phyloP scores from a whole-genome alignment of 768 basidiomycete genomes.

The Naganishia antarctica region DNA sequence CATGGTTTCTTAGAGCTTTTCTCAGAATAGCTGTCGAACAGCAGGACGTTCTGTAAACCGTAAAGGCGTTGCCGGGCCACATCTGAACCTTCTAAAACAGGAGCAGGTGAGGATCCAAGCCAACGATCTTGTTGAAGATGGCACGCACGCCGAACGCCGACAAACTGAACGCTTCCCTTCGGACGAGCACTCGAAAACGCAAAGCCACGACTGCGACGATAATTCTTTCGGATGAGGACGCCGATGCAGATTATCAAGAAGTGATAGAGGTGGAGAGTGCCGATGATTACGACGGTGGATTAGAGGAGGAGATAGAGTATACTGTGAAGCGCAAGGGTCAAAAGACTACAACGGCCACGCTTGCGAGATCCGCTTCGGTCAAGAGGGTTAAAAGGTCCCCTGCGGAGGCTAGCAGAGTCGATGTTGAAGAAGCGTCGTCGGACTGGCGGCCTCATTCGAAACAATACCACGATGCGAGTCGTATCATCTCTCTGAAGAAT shows the following conservation, averaged over 20 bases:
- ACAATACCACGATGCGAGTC: slow-evolving; percentile 33
- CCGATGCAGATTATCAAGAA: slow-evolving; percentile 1
- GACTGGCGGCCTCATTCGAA: slow-evolving; percentile 16
- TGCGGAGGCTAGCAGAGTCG: neutral
- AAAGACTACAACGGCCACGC: neutral
- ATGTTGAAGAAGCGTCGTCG: neutral
- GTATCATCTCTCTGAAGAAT: slow-evolving; percentile 32
- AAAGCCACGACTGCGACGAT: slow-evolving; percentile 7
- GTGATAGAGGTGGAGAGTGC: neutral
- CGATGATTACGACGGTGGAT: neutral
- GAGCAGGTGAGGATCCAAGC: neutral
- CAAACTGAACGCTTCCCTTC: slow-evolving; percentile 14
- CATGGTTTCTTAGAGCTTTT: neutral
- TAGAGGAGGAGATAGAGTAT: neutral
- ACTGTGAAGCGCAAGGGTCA: neutral
- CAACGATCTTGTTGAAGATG: neutral
- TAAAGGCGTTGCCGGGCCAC: neutral
- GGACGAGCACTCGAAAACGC: slow-evolving; percentile 13
- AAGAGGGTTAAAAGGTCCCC: neutral
- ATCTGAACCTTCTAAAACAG: too few relatives aligned
- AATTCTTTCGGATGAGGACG: slow-evolving; percentile 10
- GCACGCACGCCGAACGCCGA: slow-evolving; percentile 11
- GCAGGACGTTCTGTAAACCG: neutral
- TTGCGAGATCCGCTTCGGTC: neutral
- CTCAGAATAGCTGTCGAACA: neutral